Percentiles rank a stretch among this genome's conserved stretches.
These are phyloP conservation scores for Sphagnum contortum DNA, from an alignment of 225 moss, liverwort and hornwort genomes.

Conservation along the genomic window DNA sequence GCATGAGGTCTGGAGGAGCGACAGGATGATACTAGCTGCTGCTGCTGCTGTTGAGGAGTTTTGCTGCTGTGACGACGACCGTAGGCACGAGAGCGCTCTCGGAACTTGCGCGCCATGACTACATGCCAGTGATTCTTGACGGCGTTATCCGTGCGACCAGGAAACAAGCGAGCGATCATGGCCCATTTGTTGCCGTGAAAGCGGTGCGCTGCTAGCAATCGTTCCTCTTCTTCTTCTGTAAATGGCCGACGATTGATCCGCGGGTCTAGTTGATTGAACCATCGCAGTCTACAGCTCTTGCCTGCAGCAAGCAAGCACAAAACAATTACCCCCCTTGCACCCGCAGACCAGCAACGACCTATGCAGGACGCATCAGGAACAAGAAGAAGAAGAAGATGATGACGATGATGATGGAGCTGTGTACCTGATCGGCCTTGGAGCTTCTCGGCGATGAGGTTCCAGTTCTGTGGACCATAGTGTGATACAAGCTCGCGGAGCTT, in stretches of 20 bases:
- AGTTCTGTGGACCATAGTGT: constrained; percentile 63
- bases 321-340: too few relatives aligned
- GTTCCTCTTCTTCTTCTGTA: constrained; percentile 90
- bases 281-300: constrained; percentile 92
- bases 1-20: too few relatives aligned
- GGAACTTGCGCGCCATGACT: constrained; percentile 83
- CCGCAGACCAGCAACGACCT: too few relatives aligned
- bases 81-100: constrained; percentile 66
- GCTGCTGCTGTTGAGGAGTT: constrained; percentile 27
- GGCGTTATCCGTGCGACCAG: constrained; percentile 93
- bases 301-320: constrained; percentile 26
- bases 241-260: constrained; percentile 89
- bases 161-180: constrained; percentile 95
- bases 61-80: constrained; percentile 49
- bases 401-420: too few relatives aligned
- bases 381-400: too few relatives aligned
- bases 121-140: constrained; percentile 99
- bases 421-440: constrained; percentile 94
- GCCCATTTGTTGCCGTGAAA: constrained; percentile 99
- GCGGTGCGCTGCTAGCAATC: constrained; percentile 73
- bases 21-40: too few relatives aligned
- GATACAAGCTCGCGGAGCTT: constrained; percentile 59
- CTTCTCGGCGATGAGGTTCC: constrained; percentile 99
- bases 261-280: constrained; percentile 99
- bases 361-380: too few relatives aligned